phyloP scores from a whole-genome alignment of 768 basidiomycete genomes.

The Pleurotus salmoneostramineus region DNA sequence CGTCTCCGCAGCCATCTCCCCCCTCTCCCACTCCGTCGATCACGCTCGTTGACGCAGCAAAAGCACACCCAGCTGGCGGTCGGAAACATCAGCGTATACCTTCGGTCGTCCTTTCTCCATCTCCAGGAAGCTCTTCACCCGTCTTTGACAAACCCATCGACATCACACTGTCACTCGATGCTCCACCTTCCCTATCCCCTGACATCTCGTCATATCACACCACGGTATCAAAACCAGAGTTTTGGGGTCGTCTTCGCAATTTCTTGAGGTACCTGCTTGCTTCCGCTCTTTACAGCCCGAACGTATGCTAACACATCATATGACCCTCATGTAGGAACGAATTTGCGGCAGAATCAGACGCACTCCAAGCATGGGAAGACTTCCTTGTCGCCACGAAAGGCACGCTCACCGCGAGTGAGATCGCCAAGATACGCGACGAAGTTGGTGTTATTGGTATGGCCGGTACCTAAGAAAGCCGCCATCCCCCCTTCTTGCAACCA shows the following conservation, averaged over 20 bases:
- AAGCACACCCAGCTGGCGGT: slow-evolving; percentile 22
- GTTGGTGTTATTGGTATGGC: slow-evolving; percentile 90
- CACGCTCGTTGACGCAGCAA: slow-evolving; percentile 19
- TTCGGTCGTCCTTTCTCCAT: slow-evolving; percentile 75
- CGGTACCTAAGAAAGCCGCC: slow-evolving; percentile 45
- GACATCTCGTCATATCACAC: slow-evolving; percentile 56
- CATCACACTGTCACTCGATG: slow-evolving; percentile 68
- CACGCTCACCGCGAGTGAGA: slow-evolving; percentile 76
- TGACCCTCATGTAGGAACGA: slow-evolving; percentile 42
- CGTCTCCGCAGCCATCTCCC: slow-evolving; percentile 19
- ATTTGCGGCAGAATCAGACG: slow-evolving; percentile 62
- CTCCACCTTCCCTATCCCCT: slow-evolving; percentile 35
- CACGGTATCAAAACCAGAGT: slow-evolving; percentile 70
- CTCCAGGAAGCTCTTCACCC: slow-evolving; percentile 48
- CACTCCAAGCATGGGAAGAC: slow-evolving; percentile 75
- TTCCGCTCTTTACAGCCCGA: not conserved
- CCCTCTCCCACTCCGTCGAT: slow-evolving; percentile 17
- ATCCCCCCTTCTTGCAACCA: no score
- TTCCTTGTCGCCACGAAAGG: slow-evolving; percentile 83
- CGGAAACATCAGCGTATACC: slow-evolving; percentile 65
- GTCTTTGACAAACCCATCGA: slow-evolving; percentile 45
- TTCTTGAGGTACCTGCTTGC: slow-evolving; percentile 38
- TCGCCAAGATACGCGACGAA: slow-evolving; percentile 87
- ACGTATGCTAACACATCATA: slow-evolving; percentile 1
- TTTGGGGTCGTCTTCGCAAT: slow-evolving; percentile 69